Evolutionary conservation across 352 stramenopile genomes (phyloP).

Genomic region (Phytophthora aleatoria): DNA sequence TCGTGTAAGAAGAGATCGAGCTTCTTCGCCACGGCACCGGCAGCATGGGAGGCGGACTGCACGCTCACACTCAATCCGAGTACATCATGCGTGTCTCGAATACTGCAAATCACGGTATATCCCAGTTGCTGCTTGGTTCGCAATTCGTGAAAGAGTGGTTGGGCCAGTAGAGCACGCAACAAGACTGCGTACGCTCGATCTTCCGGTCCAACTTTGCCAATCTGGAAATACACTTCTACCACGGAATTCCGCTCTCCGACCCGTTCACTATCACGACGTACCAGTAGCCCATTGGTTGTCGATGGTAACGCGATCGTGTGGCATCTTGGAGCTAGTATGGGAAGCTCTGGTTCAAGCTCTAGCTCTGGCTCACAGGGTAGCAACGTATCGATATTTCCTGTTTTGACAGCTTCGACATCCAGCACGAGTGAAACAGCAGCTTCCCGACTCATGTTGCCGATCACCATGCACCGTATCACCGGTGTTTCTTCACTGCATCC

Average conservation of each 20-base stretch:
- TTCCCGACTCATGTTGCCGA: conserved; percentile 62
- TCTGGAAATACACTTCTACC: conserved; percentile 87
- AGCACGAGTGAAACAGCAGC: conserved; percentile 44
- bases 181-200: conserved; percentile 72
- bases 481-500: conserved; percentile 18
- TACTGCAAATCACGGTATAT: conserved; percentile 79
- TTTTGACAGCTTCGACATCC: conserved; percentile 36
- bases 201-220: conserved; percentile 52
- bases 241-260: conserved; percentile 77
- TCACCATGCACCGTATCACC: conserved; percentile 42
- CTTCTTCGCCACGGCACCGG: conserved; percentile 56
- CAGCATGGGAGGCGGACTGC: conserved; percentile 67
- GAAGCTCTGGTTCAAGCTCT: conserved; percentile 29
- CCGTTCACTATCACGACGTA: conserved; percentile 69
- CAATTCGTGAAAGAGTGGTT: conserved; percentile 84
- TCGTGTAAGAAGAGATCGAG: conserved; percentile 70
- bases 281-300: conserved; percentile 61
- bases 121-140: conserved; percentile 84
- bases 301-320: conserved; percentile 56
- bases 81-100: conserved; percentile 78
- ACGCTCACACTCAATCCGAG: conserved; percentile 74
- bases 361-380: conserved; percentile 14
- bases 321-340: conserved; percentile 35
- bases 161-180: conserved; percentile 76
- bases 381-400: conserved; percentile 9